phyloP scores from a whole-genome alignment of 371 early-diverging fungal species.

The Blakeslea trispora region DNA sequence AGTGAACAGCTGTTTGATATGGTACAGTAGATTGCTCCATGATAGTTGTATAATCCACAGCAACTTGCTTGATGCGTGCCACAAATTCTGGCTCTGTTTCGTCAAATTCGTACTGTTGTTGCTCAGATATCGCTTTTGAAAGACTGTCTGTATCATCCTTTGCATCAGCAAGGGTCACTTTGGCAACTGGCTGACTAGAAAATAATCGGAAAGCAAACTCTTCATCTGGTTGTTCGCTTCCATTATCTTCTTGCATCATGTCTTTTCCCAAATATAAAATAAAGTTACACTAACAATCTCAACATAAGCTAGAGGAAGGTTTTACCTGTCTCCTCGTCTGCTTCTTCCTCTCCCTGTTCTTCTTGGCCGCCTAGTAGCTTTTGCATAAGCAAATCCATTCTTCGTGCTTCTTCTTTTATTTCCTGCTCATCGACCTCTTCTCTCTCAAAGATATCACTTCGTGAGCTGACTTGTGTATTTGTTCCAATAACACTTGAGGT shows the following conservation, averaged over 20 bases:
- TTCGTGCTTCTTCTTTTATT: slow-evolving; percentile 17
- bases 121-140: slow-evolving; percentile 28
- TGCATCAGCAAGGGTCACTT: slow-evolving; percentile 33
- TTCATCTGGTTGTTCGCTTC: slow-evolving; percentile 26
- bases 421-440: not conserved
- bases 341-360: slow-evolving; percentile 12
- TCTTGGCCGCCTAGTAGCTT: slow-evolving; percentile 5
- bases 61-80: slow-evolving; percentile 26
- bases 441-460: slow-evolving; percentile 28
- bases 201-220: slow-evolving; percentile 43
- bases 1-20: slow-evolving; percentile 27
- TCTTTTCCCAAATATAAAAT: not conserved
- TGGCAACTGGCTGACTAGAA: slow-evolving; percentile 35
- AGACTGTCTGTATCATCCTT: slow-evolving; percentile 24
- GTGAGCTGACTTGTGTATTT: slow-evolving; percentile 3
- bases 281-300: not conserved
- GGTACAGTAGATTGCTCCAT: slow-evolving; percentile 35
- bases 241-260: slow-evolving; percentile 7
- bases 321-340: slow-evolving; percentile 9
- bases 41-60: slow-evolving; percentile 31
- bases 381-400: slow-evolving; percentile 28
- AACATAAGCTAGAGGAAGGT: not conserved
- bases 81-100: slow-evolving; percentile 42
- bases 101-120: slow-evolving; percentile 40
- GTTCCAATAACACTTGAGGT: too few species aligned